Evolutionary conservation across 2,329 filamentous ascomycete genomes (phyloP), one percentile per base, ranked within the genome.

Genomic region (Leptographium radiaticola): DNA sequence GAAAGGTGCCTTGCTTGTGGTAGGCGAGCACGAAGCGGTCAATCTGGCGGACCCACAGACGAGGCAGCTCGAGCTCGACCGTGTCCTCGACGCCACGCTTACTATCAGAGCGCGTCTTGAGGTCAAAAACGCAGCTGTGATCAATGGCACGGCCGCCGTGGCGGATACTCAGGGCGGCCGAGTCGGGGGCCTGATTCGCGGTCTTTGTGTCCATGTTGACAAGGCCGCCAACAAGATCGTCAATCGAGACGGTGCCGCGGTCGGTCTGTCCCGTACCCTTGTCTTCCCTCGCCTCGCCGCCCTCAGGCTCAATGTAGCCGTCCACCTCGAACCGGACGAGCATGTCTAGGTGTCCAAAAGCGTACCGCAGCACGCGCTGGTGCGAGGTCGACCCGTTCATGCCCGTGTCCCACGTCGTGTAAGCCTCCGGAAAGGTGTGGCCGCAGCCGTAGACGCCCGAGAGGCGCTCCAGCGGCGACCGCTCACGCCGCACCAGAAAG

Each of bases 401-500:
- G 1, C 71, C 71, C 0, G 59, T 12, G 11, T 77, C 75, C 82
- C 83, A 87, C 0, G 71, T 78, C 0, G 84, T 87, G 60, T 86
- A 82, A 1, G 71, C 71, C 49, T 86, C 80, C 0, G 80, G 80
- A 58, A 88, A 87, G 0, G 78, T 74, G 59, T 87, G 82, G 0
- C 83, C 83, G 59, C 73, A 86, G 0, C 84, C 84, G 16, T 60
- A 59, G 0, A 87, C 66, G n/a, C 70, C 70, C 0, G 66, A 59
- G 6, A 87, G 80, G 0, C 71, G 62, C 58, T 84, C 79, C 0
- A 64, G 75, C 0, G 82, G 80, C 0, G 76, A 74, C 46, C 78
- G 80, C 60, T 84, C 81, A 25, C 77, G 72, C 1, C 83, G 77
- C 13, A 83, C 64, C 49, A 88, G 74, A 65, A 87, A 83, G 0